A percentile compares a stretch with the other conserved stretches of the same genome.
Evolutionary conservation across 768 basidiomycete genomes (phyloP).

Genomic region (Auricularia auricula-judae): DNA sequence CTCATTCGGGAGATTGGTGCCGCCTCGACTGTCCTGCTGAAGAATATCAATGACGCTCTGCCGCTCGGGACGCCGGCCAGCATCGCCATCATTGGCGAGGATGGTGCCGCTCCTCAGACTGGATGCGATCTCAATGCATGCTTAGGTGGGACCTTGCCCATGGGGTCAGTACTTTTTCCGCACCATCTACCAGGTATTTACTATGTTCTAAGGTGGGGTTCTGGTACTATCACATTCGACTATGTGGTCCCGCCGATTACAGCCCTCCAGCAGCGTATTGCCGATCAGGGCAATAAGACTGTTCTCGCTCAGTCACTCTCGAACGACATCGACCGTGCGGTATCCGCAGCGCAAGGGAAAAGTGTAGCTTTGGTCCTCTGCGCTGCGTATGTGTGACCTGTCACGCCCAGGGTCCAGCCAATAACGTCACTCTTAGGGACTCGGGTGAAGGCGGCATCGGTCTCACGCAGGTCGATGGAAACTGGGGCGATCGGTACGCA

Average conservation of each 20-base stretch:
- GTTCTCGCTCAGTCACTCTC: slow-evolving; percentile 5
- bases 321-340: slow-evolving; percentile 6
- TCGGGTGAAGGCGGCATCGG: not conserved
- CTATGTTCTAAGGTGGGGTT: slow-evolving; percentile 11
- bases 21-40: slow-evolving; percentile 25
- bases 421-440: not conserved
- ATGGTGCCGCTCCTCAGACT: slow-evolving; percentile 3
- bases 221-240: slow-evolving; percentile 11
- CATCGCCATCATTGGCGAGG: slow-evolving; percentile 9
- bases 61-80: slow-evolving; percentile 13
- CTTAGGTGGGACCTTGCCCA: slow-evolving; percentile 11
- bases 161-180: slow-evolving; percentile 5
- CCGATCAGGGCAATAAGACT: not conserved
- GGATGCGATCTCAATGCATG: slow-evolving; percentile 9
- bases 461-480: not conserved
- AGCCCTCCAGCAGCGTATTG: slow-evolving; percentile 10
- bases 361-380: not conserved
- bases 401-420: not conserved
- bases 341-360: not conserved
- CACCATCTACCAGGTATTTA: not conserved
- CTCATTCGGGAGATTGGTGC: slow-evolving; percentile 25
- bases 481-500: not conserved
- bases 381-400: not conserved
- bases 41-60: slow-evolving; percentile 20
- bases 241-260: slow-evolving; percentile 13